These are phyloP conservation scores for Nicotiana noctiflora DNA, from an alignment of 257 asterid species.

Conservation along the genomic window DNA sequence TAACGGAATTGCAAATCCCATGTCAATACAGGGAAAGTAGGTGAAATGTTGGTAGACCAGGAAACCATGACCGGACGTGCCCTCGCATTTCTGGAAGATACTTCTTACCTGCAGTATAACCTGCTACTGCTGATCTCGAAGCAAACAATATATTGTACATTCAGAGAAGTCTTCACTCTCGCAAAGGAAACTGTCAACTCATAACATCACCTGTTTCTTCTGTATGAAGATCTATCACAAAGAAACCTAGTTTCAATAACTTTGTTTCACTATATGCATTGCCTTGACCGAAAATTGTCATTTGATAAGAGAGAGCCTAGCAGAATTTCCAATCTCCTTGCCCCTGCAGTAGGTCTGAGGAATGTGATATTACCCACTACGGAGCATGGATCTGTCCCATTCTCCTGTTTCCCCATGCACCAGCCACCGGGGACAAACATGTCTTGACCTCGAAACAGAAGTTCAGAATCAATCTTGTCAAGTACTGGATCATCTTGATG, in stretches of 20 bases:
- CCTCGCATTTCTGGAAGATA: neutral
- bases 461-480: constrained; percentile 62
- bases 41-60: neutral
- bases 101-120: neutral
- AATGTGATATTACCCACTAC: constrained; percentile 53
- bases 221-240: neutral
- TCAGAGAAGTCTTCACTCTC: neutral
- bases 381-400: constrained; percentile 73
- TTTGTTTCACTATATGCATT: constrained; percentile 43
- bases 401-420: constrained; percentile 55
- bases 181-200: neutral
- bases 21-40: neutral
- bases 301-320: constrained; percentile 44
- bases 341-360: constrained; percentile 69
- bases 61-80: neutral
- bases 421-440: constrained; percentile 84
- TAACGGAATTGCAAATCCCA: neutral
- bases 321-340: constrained; percentile 69
- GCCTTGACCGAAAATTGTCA: constrained; percentile 54
- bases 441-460: constrained; percentile 50
- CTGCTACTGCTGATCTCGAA: neutral
- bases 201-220: neutral
- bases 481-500: constrained; percentile 69
- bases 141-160: neutral
- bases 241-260: constrained; percentile 11